Percentiles rank a stretch among this genome's conserved stretches.
These are phyloP conservation scores for Penicillium sp. DNA, from an alignment of 2,329 filamentous ascomycete species.

Conservation along the genomic window DNA sequence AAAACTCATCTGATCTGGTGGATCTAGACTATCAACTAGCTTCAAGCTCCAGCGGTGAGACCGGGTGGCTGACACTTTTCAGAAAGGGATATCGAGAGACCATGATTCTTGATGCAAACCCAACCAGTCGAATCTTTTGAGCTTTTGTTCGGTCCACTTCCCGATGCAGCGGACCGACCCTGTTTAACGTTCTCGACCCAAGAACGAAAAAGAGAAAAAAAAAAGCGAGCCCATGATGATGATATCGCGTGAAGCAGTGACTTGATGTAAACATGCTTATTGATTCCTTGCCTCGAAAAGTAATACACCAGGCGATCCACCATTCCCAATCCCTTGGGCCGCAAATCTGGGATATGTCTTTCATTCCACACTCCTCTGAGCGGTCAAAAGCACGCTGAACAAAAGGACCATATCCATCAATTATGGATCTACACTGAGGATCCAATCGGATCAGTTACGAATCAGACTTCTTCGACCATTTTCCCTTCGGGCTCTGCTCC, in stretches of 20 bases:
- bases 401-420: conserved; percentile 9
- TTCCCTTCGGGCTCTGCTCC: conserved; percentile 10
- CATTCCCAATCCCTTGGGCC: conserved; percentile 22
- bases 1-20: conserved; percentile 8
- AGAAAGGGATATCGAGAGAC: neutral
- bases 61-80: conserved; percentile 9
- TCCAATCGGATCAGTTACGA: conserved; percentile 19
- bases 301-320: conserved; percentile 7
- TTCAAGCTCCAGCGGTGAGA: conserved; percentile 13
- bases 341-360: conserved; percentile 5
- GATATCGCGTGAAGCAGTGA: conserved; percentile 21
- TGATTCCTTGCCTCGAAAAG: conserved; percentile 11
- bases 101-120: neutral
- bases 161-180: conserved; percentile 42
- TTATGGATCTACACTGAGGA: conserved; percentile 23
- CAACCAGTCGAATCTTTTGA: conserved; percentile 1
- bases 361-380: conserved; percentile 14
- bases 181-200: conserved; percentile 31
- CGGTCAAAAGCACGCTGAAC: conserved; percentile 7
- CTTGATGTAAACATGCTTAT: conserved; percentile 10
- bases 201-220: conserved; percentile 6
- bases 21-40: conserved; percentile 4
- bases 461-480: conserved; percentile 10
- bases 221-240: conserved; percentile 3
- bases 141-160: conserved; percentile 32